phyloP scores from a whole-genome alignment of 2,329 filamentous ascomycete genomes.

The Lecanicillium sp. region DNA sequence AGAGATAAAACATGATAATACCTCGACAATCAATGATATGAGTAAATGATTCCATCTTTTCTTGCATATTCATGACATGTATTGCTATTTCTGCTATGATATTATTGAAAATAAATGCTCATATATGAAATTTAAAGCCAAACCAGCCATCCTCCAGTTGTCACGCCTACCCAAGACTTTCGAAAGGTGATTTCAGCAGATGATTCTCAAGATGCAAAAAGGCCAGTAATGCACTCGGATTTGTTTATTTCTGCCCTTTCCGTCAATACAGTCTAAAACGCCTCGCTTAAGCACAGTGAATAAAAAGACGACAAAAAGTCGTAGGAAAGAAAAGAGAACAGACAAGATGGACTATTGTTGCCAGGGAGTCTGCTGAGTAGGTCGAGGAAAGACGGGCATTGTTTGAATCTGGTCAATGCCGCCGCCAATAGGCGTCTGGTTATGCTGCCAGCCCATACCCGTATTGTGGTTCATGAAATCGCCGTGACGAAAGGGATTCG shows the following conservation, averaged over 20 bases:
- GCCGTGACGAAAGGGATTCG: slow-evolving; percentile 90
- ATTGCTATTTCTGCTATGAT: too few relatives aligned
- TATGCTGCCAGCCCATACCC: slow-evolving; percentile 80
- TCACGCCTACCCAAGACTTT: too few relatives aligned
- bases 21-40: too few relatives aligned
- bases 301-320: slow-evolving; percentile 15
- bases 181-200: too few relatives aligned
- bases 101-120: too few relatives aligned
- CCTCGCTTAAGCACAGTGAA: slow-evolving; percentile 23
- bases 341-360: slow-evolving; percentile 32
- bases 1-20: too few relatives aligned
- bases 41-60: too few relatives aligned
- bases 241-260: not conserved
- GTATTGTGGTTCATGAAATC: slow-evolving; percentile 84
- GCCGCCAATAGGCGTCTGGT: slow-evolving; percentile 71
- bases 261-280: slow-evolving; percentile 13
- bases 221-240: not conserved
- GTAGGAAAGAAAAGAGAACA: slow-evolving; percentile 11
- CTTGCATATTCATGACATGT: too few relatives aligned
- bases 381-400: slow-evolving; percentile 77
- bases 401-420: slow-evolving; percentile 72
- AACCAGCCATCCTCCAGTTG: too few relatives aligned
- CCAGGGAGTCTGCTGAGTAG: slow-evolving; percentile 55
- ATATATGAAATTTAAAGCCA: too few relatives aligned
- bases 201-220: too few relatives aligned